Percentiles rank a stretch among this genome's conserved stretches.
phyloP scores from a whole-genome alignment of 306 rosid genomes.

The Rubus parviflorus region DNA sequence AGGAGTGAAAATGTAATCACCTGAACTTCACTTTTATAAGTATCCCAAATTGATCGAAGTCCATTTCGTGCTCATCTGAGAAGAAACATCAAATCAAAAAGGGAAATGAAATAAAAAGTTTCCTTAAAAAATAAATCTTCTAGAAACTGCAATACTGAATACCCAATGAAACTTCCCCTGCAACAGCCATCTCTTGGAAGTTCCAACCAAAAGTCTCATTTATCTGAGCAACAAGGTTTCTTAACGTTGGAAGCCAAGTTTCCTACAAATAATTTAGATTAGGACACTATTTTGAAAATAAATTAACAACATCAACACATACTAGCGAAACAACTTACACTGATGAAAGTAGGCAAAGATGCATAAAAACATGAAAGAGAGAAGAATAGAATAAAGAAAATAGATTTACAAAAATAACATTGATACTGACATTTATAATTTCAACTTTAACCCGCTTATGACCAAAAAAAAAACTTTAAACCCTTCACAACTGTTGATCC shows the following conservation, averaged over 20 bases:
- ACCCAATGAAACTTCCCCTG: conserved; percentile 97
- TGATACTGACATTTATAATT: not conserved
- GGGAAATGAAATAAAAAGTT: conserved; percentile 12
- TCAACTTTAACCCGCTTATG: not conserved
- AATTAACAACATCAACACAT: not conserved
- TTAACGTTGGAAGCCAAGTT: conserved; percentile 85
- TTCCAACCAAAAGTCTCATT: conserved; percentile 82
- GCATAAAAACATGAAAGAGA: not conserved
- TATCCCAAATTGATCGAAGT: conserved; percentile 86
- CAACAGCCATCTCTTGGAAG: conserved; percentile 98
- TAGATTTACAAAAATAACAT: not conserved
- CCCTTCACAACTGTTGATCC: not conserved
- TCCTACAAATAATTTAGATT: conserved; percentile 43
- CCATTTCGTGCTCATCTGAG: conserved; percentile 84
- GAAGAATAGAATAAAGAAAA: not conserved
- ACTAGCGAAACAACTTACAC: not conserved
- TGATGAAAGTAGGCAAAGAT: not conserved
- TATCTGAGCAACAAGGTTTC: conserved; percentile 81
- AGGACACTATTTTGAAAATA: not conserved
- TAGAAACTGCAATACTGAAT: not conserved
- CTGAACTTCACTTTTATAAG: conserved; percentile 95
- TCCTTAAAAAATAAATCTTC: conserved; percentile 14
- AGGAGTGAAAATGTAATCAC: conserved; percentile 40
- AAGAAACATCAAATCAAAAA: conserved; percentile 32
- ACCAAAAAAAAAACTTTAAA: not conserved